Conservation (phyloP, 148 eudicot genomes). For the Cornus florida region DNA sequence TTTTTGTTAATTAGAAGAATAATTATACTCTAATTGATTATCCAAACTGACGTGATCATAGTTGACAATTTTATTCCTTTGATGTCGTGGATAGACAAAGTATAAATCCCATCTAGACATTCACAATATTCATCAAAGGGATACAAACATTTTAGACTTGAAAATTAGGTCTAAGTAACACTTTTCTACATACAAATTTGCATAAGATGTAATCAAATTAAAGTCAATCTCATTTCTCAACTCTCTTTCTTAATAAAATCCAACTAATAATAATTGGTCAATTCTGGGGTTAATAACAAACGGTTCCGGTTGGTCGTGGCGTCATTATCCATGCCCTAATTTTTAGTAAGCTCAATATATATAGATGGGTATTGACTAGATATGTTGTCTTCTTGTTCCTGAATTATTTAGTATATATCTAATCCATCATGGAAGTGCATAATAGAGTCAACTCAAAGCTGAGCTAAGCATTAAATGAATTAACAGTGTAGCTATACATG, state of each 20-base stretch:
- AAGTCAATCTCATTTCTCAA: background rate
- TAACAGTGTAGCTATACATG: background rate
- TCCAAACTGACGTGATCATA: no score
- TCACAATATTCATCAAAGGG: no score
- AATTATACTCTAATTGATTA: no score
- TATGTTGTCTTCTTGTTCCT: background rate
- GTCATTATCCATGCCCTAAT: constrained; percentile 9
- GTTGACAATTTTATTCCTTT: no score
- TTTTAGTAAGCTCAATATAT: background rate
- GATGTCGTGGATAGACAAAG: no score
- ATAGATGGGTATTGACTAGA: background rate
- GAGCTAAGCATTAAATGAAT: no score
- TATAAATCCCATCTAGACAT: no score
- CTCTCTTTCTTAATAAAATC: background rate
- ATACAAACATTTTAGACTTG: no score
- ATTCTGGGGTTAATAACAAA: background rate
- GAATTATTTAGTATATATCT: background rate
- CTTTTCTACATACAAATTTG: no score
- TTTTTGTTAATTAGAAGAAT: no score
- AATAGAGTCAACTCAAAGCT: background rate
- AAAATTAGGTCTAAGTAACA: no score
- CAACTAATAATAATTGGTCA: background rate
- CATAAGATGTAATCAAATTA: no score
- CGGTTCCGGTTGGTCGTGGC: constrained; percentile 2
- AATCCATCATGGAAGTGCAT: background rate